phyloP scores from a whole-genome alignment of 257 asterid genomes.

The Cruciata laevipes region DNA sequence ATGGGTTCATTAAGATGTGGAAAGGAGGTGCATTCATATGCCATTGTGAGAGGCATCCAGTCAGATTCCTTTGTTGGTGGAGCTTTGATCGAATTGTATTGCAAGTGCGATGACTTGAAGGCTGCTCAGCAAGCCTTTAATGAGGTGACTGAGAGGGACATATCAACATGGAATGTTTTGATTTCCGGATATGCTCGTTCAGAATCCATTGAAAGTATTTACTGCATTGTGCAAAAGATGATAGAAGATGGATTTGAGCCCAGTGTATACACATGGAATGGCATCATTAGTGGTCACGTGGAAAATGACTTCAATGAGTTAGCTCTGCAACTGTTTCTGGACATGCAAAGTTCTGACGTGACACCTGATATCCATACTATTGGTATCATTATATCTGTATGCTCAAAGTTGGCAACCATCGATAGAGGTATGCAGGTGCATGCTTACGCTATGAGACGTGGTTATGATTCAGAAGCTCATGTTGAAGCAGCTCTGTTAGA shows the following conservation, averaged over 20 bases:
- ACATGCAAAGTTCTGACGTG: constrained; percentile 49
- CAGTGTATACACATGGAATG: constrained; percentile 60
- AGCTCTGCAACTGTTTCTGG: constrained; percentile 44
- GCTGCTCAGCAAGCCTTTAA: constrained; percentile 50
- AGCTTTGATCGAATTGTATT: constrained; percentile 67
- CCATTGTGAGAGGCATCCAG: constrained; percentile 47
- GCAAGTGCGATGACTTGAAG: constrained; percentile 46
- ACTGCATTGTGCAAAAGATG: constrained; percentile 39
- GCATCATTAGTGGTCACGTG: constrained; percentile 56
- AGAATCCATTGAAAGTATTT: constrained; percentile 27
- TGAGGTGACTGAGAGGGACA: constrained; percentile 41
- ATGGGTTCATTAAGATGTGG: constrained; percentile 34
- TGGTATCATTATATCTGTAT: constrained; percentile 49
- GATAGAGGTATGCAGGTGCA: constrained; percentile 64
- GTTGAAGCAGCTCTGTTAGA: constrained; percentile 60
- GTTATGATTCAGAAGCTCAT: constrained; percentile 47
- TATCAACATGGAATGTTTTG: constrained; percentile 60
- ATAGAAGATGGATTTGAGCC: constrained; percentile 62
- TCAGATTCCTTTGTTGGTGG: constrained; percentile 58
- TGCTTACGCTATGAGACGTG: constrained; percentile 48
- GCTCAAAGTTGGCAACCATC: constrained; percentile 55
- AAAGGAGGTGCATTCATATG: constrained; percentile 51
- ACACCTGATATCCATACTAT: constrained; percentile 64
- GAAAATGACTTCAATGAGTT: constrained; percentile 52
- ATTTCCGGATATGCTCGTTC: constrained; percentile 56